phyloP scores from a whole-genome alignment of 2,329 filamentous ascomycete genomes.

The Esteya vermicola region DNA sequence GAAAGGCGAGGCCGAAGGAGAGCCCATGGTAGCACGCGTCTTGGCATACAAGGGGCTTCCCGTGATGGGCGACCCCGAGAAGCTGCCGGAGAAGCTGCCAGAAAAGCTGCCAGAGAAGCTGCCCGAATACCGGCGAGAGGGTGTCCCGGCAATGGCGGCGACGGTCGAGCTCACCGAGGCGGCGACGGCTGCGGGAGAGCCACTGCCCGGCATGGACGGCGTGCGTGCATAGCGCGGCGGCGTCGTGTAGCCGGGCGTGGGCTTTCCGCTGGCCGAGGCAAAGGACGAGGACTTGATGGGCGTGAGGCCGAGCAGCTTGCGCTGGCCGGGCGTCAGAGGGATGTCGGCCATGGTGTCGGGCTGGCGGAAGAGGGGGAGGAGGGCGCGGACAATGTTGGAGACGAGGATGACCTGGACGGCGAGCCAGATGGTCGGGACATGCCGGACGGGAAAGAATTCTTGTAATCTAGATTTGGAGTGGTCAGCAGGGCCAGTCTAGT shows the following conservation, averaged over 20 bases:
- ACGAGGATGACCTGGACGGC: conserved; percentile 42
- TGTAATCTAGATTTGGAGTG: conserved; percentile 16
- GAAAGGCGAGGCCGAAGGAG: not conserved
- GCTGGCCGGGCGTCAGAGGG: conserved; percentile 77
- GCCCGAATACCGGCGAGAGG: no score
- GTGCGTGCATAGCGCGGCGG: conserved; percentile 78
- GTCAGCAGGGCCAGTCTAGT: no score
- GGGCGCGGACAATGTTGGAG: conserved; percentile 56
- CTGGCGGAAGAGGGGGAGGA: conserved; percentile 57
- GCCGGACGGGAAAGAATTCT: conserved; percentile 16
- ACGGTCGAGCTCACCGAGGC: conserved; percentile 7
- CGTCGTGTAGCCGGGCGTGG: conserved; percentile 62
- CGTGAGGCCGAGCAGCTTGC: conserved; percentile 67
- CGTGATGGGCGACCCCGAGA: conserved; percentile 31
- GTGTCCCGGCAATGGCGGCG: conserved; percentile 15
- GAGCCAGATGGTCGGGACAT: conserved; percentile 30
- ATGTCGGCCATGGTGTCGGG: conserved; percentile 78
- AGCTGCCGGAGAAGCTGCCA: conserved; percentile 13
- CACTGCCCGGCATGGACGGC: conserved; percentile 47
- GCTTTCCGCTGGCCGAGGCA: conserved; percentile 47
- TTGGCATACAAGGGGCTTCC: conserved; percentile 53
- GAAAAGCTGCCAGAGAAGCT: conserved; percentile 4
- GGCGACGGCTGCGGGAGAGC: conserved; percentile 38
- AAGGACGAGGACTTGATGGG: no score
- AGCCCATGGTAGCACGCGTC: conserved; percentile 28